Percentiles rank a stretch among this genome's conserved stretches.
Conservation (phyloP, 345 rosid genomes). For the Eucalyptus microcorys region DNA sequence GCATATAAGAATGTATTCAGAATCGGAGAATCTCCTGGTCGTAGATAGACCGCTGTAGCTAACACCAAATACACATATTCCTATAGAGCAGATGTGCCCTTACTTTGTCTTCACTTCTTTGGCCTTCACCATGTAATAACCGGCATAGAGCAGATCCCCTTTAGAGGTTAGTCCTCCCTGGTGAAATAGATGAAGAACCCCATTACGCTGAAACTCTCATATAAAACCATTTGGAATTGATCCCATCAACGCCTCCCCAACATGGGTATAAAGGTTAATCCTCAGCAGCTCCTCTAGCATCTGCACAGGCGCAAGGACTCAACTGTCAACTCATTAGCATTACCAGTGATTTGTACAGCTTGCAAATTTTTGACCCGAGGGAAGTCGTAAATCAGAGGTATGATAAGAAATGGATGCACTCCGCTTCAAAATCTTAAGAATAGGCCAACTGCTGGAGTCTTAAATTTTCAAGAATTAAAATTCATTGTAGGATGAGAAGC, state of each 20-base stretch:
- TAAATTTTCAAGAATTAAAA: not conserved
- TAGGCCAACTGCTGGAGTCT: not conserved
- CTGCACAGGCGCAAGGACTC: not conserved
- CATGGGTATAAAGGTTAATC: not conserved
- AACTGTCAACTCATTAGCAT: not conserved
- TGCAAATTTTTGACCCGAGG: not conserved
- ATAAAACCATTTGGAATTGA: not conserved
- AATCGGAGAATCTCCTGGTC: not conserved
- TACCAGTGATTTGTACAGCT: not conserved
- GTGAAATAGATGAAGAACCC: not conserved
- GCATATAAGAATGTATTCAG: not conserved
- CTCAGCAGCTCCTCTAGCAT: not conserved
- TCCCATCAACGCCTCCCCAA: not conserved
- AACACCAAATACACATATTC: not conserved
- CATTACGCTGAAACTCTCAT: not conserved
- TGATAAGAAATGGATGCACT: not conserved
- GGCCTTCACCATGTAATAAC: not conserved
- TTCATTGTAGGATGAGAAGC: not conserved
- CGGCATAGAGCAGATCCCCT: not conserved
- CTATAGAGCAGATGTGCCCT: not conserved
- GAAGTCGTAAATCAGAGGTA: not conserved
- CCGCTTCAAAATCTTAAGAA: not conserved
- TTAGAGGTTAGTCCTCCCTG: not conserved
- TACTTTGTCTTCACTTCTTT: not conserved
- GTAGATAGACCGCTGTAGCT: not conserved